phyloP scores from a whole-genome alignment of 305 asterid genomes.

The Vinca major region DNA sequence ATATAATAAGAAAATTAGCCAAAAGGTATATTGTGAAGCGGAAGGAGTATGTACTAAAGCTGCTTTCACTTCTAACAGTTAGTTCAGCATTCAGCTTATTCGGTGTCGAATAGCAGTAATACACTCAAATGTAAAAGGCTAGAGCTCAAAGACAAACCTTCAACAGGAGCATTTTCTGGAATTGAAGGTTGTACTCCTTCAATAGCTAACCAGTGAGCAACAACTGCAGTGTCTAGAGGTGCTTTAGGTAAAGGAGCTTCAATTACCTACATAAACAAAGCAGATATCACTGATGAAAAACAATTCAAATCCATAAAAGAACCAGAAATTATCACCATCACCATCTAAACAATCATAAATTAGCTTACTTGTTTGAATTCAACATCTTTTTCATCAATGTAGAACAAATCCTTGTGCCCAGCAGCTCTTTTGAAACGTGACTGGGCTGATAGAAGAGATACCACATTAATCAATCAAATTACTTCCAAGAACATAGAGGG shows the following conservation, averaged over 20 bases:
- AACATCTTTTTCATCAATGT: slow-evolving; percentile 75
- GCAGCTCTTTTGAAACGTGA: slow-evolving; percentile 77
- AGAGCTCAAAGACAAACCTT: slow-evolving; percentile 34
- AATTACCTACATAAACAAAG: slow-evolving; percentile 46
- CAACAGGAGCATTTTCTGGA: slow-evolving; percentile 92
- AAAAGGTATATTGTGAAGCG: too few relatives aligned
- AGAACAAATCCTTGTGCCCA: slow-evolving; percentile 87
- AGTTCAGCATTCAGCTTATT: background rate
- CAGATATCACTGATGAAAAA: slow-evolving; percentile 4
- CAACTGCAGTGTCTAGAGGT: slow-evolving; percentile 73
- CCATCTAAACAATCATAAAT: background rate
- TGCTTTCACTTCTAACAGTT: background rate
- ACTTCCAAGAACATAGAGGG: background rate
- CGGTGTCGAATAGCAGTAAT: background rate
- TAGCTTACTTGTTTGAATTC: slow-evolving; percentile 81
- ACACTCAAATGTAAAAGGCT: background rate
- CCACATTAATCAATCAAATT: slow-evolving; percentile 12
- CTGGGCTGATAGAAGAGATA: slow-evolving; percentile 53
- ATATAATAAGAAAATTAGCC: too few relatives aligned
- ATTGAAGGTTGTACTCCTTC: slow-evolving; percentile 97
- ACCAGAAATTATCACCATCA: background rate
- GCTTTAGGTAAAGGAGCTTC: slow-evolving; percentile 94
- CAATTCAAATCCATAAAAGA: slow-evolving; percentile 3
- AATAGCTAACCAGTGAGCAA: slow-evolving; percentile 84
- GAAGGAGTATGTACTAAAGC: background rate